Base-by-base conservation (phyloP, 2,329 filamentous ascomycete species). In the Nannizziopsis arthrosporioides region DNA sequence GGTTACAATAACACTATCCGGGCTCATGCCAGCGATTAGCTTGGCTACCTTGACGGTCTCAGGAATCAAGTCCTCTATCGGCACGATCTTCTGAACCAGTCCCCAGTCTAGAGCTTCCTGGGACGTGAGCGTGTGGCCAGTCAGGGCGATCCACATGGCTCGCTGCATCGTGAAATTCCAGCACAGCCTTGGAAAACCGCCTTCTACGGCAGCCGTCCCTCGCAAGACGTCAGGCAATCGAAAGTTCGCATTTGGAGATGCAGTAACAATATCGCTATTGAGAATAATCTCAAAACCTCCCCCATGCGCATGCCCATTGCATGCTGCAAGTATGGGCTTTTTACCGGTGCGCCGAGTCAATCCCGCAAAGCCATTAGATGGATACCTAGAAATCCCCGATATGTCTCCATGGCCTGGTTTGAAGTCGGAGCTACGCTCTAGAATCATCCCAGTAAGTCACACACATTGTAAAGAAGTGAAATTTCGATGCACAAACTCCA, bases 231-330 rank as follows among this genome's bases (percentile, higher is more conserved):
- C 85, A 0, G 85, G 84, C 3, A 89, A 70, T 0, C 73, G 76
- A 58, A 89, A 88, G 34, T 66, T 68, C 0, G 83, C 81, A 6
- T 61, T 59, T 3, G 67, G 58, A 1, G 65, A 64, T 10, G 84
- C 82, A 15, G 87, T 62, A 2, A 87, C 74, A 49, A 90, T 67
- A 68, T 92, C 85, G 53, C 75, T 77, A 64, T 95, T 95, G 75
- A 96, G 84, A 49, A 89, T 86, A 63, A 88, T 86, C 69, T 90
- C 85, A 66, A 84, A 81, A 2, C 84, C 85, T 42, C 85, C 85
- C 37, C 85, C 85, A 31, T 85, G 72, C 41, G 82, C 84, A 22
- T 84, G 68, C 1, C 85, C 85, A 59, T 88, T 85, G 14, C 88
- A 81, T 1, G 85, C 85, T 1, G 80, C 82, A 17, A 90, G 73